Base-by-base conservation (phyloP, 345 rosid species). In the Ceriops decandra region DNA sequence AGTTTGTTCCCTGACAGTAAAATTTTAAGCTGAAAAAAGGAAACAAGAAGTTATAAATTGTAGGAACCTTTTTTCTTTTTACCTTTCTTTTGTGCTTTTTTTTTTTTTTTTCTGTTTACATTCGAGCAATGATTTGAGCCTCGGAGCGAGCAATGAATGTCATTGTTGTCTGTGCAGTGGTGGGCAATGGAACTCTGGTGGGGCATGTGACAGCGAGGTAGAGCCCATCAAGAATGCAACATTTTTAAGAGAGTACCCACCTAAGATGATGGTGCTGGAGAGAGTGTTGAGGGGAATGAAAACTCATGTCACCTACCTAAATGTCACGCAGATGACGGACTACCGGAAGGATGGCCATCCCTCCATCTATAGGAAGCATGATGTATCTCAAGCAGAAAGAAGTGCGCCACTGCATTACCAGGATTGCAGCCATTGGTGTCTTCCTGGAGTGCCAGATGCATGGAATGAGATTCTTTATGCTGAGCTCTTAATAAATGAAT, bases 361-460 rank as follows among this genome's bases (percentile, higher is more conserved):
- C 0, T 95, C 99, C 0, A 74, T 95, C n/a, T 95, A 90, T 68
- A 67, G 96, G 76, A 91, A 82, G 75, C 87, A 73, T 27, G 74
- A 81, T 28, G 5, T 86, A 19, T 13, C 95, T 0, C 74, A 32
- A 0, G 90, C 70, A 47, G 90, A 91, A 78, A 82, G 82, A 66
- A 79, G 66, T 64, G 73, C 87, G 0, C 92, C 93, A 0, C 58
- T 90, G 74, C 75, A 20, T 68, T 91, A 69, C 80, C 99, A 95
- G 68, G 99, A 95, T 69, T 95, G 99, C 82, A 91, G 99, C 82
- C 99, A 95, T 47, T 95, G 99, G 99, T 95, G 99, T 82, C 96
- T 95, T 62, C 98, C 99, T 0, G 99, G 99, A 0, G 98, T 95
- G 28, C 99, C 98, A 0, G 99, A 95, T 65, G 72, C 88, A 0